A percentile compares a stretch with the other conserved stretches of the same genome.
These are phyloP conservation scores for Neurospora sublineolata DNA, from an alignment of 495 filamentous ascomycete genomes.

Conservation along the genomic window DNA sequence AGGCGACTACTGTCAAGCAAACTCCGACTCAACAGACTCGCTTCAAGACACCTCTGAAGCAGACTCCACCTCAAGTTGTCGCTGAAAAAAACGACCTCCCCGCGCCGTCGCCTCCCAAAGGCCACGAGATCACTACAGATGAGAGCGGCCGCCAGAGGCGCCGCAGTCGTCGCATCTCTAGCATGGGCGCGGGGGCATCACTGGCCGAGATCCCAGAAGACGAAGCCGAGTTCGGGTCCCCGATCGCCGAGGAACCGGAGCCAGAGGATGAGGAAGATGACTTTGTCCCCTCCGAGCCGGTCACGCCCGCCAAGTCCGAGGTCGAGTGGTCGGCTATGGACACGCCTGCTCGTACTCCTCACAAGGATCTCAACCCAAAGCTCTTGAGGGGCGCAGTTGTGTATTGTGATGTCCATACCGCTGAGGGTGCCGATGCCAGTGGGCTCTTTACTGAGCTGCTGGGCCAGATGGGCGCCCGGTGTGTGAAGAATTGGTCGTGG, in stretches of 20 bases:
- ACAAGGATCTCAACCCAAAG: constrained; percentile 36
- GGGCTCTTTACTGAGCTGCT: constrained; percentile 74
- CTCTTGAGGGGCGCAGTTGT: constrained; percentile 64
- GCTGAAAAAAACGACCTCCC: neutral
- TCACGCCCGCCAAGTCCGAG: constrained; percentile 28
- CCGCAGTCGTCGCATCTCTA: neutral
- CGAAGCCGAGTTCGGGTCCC: neutral
- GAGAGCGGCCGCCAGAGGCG: neutral
- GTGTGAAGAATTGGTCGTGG: constrained; percentile 78
- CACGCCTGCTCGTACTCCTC: constrained; percentile 45
- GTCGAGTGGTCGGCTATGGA: constrained; percentile 37
- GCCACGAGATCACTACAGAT: neutral
- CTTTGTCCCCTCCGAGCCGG: neutral
- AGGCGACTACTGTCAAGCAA: neutral
- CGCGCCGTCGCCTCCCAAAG: neutral
- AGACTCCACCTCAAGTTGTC: neutral
- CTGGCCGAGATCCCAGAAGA: neutral
- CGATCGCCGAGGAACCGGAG: neutral
- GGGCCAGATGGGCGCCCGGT: constrained; percentile 73
- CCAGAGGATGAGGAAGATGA: neutral
- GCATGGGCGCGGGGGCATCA: neutral
- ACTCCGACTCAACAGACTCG: neutral
- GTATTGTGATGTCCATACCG: constrained; percentile 89
- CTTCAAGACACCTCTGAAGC: neutral
- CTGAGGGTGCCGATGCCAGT: constrained; percentile 76